A percentile compares a stretch with the other conserved stretches of the same genome.
phyloP scores from a whole-genome alignment of 169 alveolate genomes.

The Theileria parva region DNA sequence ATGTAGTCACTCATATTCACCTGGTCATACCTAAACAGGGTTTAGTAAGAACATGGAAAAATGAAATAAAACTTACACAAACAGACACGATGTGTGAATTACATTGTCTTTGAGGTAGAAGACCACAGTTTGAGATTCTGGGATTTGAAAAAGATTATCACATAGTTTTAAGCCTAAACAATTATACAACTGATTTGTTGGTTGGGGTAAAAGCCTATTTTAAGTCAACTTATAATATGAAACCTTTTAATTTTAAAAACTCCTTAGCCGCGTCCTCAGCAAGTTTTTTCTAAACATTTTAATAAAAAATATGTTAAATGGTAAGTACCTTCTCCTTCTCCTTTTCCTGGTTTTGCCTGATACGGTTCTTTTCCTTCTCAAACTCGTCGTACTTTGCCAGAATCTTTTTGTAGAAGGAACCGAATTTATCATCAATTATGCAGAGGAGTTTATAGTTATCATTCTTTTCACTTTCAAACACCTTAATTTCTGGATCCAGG shows the following conservation, averaged over 20 bases:
- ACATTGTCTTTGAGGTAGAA: slow-evolving; percentile 45
- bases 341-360: background rate
- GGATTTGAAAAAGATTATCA: slow-evolving; percentile 39
- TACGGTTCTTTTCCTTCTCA: slow-evolving; percentile 14
- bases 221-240: background rate
- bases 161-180: slow-evolving; percentile 37
- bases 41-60: background rate
- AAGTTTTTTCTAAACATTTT: slow-evolving; percentile 4
- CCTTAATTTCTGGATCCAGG: background rate
- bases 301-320: background rate
- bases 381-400: slow-evolving; percentile 10
- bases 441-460: slow-evolving; percentile 4
- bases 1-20: slow-evolving; percentile 55
- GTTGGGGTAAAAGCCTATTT: background rate
- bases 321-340: slow-evolving; percentile 2
- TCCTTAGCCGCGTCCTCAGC: slow-evolving; percentile 1
- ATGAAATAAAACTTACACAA: slow-evolving; percentile 32
- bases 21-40: slow-evolving; percentile 50
- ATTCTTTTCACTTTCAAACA: slow-evolving; percentile 6
- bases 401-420: slow-evolving; percentile 16
- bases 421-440: slow-evolving; percentile 17
- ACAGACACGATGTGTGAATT: slow-evolving; percentile 58
- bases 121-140: slow-evolving; percentile 39
- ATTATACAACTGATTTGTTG: background rate
- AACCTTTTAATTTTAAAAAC: slow-evolving; percentile 35